phyloP scores from a whole-genome alignment of 176 grass and related monocot genomes.

The Dactylis glomerata region DNA sequence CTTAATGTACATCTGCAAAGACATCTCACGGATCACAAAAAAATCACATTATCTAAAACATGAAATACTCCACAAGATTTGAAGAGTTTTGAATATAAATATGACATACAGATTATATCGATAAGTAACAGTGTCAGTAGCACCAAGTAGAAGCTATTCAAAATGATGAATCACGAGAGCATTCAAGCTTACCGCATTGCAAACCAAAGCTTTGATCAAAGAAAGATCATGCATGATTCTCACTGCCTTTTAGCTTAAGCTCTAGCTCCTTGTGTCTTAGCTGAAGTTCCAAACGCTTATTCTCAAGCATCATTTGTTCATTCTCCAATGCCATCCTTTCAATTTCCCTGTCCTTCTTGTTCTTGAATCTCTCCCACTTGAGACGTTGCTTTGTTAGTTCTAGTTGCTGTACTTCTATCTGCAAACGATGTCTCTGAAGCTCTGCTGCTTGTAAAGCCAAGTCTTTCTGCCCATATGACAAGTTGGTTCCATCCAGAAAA shows the following conservation, averaged over 20 bases:
- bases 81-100: slow-evolving; percentile 3
- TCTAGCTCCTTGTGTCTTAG: slow-evolving; percentile 68
- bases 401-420: slow-evolving; percentile 53
- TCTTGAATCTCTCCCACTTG: slow-evolving; percentile 73
- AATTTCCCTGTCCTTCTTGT: slow-evolving; percentile 81
- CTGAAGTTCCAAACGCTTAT: slow-evolving; percentile 59
- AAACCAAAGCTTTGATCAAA: slow-evolving; percentile 16
- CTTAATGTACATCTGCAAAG: background rate
- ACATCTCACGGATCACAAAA: background rate
- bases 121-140: background rate
- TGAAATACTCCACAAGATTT: background rate
- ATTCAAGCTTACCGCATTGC: slow-evolving; percentile 14
- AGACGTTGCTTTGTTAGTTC: slow-evolving; percentile 61
- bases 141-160: background rate
- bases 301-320: slow-evolving; percentile 78
- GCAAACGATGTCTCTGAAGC: slow-evolving; percentile 49
- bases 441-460: slow-evolving; percentile 47
- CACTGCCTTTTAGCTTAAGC: slow-evolving; percentile 40
- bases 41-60: background rate
- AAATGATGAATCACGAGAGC: background rate
- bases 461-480: slow-evolving; percentile 24
- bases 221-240: slow-evolving; percentile 22
- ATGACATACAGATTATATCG: background rate
- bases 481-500: slow-evolving; percentile 43
- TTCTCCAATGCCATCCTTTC: slow-evolving; percentile 77